Conservation (phyloP, 352 stramenopile genomes). For the Pseudoperonospora humuli region DNA sequence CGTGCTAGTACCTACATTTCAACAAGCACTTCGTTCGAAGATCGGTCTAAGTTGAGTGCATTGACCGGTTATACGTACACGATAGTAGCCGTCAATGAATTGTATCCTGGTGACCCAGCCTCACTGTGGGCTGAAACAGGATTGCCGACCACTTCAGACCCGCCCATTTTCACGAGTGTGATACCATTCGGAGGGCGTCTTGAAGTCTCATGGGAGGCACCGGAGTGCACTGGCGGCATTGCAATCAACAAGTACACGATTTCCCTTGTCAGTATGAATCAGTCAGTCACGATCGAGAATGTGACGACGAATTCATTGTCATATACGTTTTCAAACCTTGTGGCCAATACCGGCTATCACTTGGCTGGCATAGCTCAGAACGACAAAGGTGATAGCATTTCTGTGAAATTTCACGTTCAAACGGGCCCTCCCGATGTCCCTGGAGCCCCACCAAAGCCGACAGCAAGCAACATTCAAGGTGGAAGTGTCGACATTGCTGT, state of each 20-base stretch:
- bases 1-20: constrained; percentile 2
- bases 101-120: constrained; percentile 10
- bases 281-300: constrained; percentile 1
- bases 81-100: constrained; percentile 39
- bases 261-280: constrained; percentile 1
- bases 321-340: constrained; percentile 14
- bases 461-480: constrained; percentile 15
- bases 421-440: constrained; percentile 20
- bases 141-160: constrained; percentile 19
- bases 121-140: constrained; percentile 13
- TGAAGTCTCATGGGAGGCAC: constrained; percentile 28
- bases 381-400: constrained; percentile 13
- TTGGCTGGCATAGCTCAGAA: constrained; percentile 19
- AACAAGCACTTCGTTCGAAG: constrained; percentile 22
- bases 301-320: not conserved
- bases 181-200: constrained; percentile 35
- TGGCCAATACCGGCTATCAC: constrained; percentile 19
- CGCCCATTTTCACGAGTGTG: constrained; percentile 13
- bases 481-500: constrained; percentile 18
- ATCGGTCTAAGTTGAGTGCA: constrained; percentile 25
- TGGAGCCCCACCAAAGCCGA: constrained; percentile 10
- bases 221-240: constrained; percentile 38
- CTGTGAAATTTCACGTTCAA: constrained; percentile 1
- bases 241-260: constrained; percentile 24
- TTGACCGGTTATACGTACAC: constrained; percentile 30